Evolutionary conservation across 2,329 filamentous ascomycete species (phyloP).

Genomic region (Neocucurbitaria cava): DNA sequence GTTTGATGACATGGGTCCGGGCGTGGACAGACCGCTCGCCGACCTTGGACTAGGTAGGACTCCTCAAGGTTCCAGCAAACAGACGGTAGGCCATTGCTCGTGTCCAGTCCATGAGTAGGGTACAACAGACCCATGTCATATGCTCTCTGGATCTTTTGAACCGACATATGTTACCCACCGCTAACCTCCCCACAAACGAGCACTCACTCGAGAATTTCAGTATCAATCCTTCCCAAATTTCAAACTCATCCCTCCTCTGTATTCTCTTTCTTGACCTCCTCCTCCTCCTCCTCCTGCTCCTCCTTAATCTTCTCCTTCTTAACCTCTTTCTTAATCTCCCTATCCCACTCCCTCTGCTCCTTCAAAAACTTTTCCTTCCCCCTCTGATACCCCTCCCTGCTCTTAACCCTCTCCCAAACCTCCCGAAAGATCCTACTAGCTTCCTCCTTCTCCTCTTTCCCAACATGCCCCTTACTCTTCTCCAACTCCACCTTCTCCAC

Average conservation of each 20-base stretch:
- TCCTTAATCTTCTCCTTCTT: constrained; percentile 4
- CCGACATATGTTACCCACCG: no score
- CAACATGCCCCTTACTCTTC: constrained; percentile 55
- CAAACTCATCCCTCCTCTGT: no score
- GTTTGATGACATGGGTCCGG: no score
- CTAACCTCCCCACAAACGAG: no score
- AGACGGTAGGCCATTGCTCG: no score
- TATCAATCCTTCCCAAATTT: no score
- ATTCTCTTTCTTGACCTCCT: not conserved
- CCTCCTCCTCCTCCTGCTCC: not conserved
- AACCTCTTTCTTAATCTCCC: constrained; percentile 20
- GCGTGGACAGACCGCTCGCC: not conserved
- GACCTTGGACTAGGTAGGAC: no score
- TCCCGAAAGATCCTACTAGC: constrained; percentile 59
- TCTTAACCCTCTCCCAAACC: constrained; percentile 58
- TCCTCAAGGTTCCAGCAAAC: no score
- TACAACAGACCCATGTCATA: no score
- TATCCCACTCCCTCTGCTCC: constrained; percentile 56
- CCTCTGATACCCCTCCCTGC: constrained; percentile 53
- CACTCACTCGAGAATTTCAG: no score
- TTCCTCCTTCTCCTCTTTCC: constrained; percentile 58
- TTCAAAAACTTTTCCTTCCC: constrained; percentile 57
- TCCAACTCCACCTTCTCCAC: constrained; percentile 50
- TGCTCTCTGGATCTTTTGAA: no score
- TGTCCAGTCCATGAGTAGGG: no score